Base-by-base conservation (phyloP, 2,329 filamentous ascomycete genomes). In the Zymoseptoria ardabiliae region DNA sequence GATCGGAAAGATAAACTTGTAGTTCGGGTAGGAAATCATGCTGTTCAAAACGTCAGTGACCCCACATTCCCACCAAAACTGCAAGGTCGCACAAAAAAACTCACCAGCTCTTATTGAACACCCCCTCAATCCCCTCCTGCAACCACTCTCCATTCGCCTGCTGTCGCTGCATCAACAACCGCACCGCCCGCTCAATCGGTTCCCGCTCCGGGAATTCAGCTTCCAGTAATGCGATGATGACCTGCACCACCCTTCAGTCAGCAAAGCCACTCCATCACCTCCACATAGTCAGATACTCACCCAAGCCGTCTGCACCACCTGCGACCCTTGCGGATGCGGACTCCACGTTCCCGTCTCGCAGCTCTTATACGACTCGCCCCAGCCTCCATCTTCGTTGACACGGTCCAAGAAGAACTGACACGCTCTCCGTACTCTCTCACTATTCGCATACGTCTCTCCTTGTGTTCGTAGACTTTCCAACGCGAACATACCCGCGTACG, bases 11-110 rank as follows among this genome's bases (percentile, higher is more conserved):
- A 88, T 89, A 73, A 96, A 94, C 79, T 97, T 99, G 81, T 99
- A 99, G 79, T 99, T 99, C 50, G 93, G 93, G 71, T 99, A 99
- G 0, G 91, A 94, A 65, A 99, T 99, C 91, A 97, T 97, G 80
- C 85, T 87, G 69, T 61, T 60, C 70, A 17, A 41, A 28, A 17
- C 35, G 58, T 67, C 50, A 63, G 58, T 61, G 58, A 58, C 6
- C 25, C 25, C 25, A n/a, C 56, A 45, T 56, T 22, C 51, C 8
- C 30, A 1, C 4, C 51, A 50, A 50, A 56, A 22, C 54, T 58
- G 48, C 28, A 56, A 6, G 53, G 20, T 48, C 52, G 45, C 30
- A 25, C 49, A 20, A 61, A 28, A 28, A 54, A 28, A 54, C 83
- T 77, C 73, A 87, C 85, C 93, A 97, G 70, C 87, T 94, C 79